phyloP scores from a whole-genome alignment of 768 basidiomycete genomes.

The Gyrodon lividus region DNA sequence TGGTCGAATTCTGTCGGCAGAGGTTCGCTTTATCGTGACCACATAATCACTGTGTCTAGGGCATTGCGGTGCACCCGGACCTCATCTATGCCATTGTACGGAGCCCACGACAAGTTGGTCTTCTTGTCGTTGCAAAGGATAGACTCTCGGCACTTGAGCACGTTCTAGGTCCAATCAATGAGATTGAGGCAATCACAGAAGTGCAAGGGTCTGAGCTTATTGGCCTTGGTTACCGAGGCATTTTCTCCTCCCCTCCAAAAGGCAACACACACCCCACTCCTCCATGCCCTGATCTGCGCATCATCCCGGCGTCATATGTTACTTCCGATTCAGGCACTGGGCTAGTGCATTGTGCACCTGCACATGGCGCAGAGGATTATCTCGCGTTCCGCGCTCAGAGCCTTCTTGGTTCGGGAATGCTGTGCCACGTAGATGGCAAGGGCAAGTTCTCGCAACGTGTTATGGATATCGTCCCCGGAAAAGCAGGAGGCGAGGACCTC shows the following conservation, averaged over 20 bases:
- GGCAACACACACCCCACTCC: background rate
- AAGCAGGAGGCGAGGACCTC: constrained; percentile 46
- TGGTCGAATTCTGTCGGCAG: background rate
- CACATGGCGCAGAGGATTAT: constrained; percentile 94
- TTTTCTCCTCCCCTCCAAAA: constrained; percentile 47
- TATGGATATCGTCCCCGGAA: constrained; percentile 43
- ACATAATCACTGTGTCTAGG: constrained; percentile 45
- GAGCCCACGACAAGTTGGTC: constrained; percentile 21
- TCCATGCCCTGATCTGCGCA: constrained; percentile 25
- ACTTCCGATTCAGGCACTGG: constrained; percentile 89
- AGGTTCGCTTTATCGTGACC: background rate
- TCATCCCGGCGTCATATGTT: constrained; percentile 77
- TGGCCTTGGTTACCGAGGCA: constrained; percentile 55
- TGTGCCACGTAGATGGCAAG: constrained; percentile 80
- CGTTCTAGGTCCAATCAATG: constrained; percentile 21
- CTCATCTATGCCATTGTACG: constrained; percentile 62
- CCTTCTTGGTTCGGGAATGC: constrained; percentile 48
- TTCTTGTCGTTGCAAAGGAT: constrained; percentile 52
- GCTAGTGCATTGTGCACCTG: constrained; percentile 93
- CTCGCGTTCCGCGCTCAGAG: constrained; percentile 61
- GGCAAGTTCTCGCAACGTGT: constrained; percentile 70
- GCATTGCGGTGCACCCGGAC: constrained; percentile 81
- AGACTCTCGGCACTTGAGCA: constrained; percentile 39
- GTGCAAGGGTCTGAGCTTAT: constrained; percentile 49
- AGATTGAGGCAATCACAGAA: constrained; percentile 19